Evolutionary conservation across 306 rosid species (phyloP).

Genomic region (Quercus variabilis): DNA sequence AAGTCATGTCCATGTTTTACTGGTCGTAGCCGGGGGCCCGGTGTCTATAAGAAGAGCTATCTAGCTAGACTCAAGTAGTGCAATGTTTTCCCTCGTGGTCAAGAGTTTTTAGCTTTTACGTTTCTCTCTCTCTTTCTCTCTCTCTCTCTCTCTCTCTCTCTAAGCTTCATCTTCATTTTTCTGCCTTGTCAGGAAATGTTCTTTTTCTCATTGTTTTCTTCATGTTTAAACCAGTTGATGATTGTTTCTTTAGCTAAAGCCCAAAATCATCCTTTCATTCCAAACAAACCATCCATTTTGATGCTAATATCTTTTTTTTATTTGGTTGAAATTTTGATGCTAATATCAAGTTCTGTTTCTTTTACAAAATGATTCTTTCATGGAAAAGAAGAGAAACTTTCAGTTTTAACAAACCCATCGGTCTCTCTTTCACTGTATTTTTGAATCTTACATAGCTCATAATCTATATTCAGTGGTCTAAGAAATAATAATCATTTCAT

Average conservation of each 20-base stretch:
- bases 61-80: too few relatives aligned
- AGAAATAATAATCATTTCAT: not conserved
- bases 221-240: too few relatives aligned
- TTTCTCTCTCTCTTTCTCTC: conserved; percentile 25
- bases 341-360: not conserved
- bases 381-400: conserved; percentile 4
- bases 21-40: conserved; percentile 22
- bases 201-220: too few relatives aligned
- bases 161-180: not conserved
- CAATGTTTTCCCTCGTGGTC: not conserved
- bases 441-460: not conserved
- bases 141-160: not conserved
- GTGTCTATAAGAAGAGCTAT: conserved; percentile 10
- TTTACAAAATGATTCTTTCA: not conserved
- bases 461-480: not conserved
- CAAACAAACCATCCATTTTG: too few relatives aligned
- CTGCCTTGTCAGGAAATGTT: not conserved
- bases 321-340: not conserved
- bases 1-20: not conserved
- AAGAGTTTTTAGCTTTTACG: conserved; percentile 23
- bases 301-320: not conserved
- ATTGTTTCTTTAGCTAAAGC: too few relatives aligned
- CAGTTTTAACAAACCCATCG: not conserved
- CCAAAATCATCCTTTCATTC: too few relatives aligned
- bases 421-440: not conserved